Conservation (phyloP, 805 yeast genomes). For the Saccharomycopsis microspora region DNA sequence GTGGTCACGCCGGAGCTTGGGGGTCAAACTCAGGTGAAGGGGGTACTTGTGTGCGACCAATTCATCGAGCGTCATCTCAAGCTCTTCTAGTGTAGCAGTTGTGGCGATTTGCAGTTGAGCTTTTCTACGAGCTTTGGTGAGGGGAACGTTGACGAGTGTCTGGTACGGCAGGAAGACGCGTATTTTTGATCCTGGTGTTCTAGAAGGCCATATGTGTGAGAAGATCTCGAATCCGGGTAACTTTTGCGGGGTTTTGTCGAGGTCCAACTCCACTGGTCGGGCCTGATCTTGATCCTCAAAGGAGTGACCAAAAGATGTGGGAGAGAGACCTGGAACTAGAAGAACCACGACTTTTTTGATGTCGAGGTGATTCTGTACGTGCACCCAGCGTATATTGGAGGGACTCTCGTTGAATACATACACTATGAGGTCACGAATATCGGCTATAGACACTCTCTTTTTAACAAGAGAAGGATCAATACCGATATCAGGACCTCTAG, state of each 20-base stretch:
- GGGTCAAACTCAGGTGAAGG: constrained; percentile 28
- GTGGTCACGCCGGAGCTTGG: not conserved
- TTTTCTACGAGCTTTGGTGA: constrained; percentile 29
- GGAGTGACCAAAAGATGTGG: constrained; percentile 22
- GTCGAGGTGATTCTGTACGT: constrained; percentile 33
- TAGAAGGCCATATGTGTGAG: constrained; percentile 33
- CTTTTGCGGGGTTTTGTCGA: constrained; percentile 12
- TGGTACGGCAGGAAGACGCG: constrained; percentile 41
- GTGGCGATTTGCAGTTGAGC: constrained; percentile 15
- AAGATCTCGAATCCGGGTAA: constrained; percentile 22
- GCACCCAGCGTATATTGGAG: constrained; percentile 37
- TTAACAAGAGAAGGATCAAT: constrained; percentile 22
- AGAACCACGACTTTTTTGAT: constrained; percentile 47
- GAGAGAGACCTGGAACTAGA: constrained; percentile 53
- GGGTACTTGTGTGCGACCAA: constrained; percentile 47
- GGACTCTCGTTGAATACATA: constrained; percentile 29
- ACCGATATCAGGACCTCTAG: constrained; percentile 21
- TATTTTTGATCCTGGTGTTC: constrained; percentile 57
- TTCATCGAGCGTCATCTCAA: constrained; percentile 39
- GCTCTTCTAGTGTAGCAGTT: constrained; percentile 37
- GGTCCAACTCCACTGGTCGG: constrained; percentile 17
- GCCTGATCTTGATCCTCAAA: constrained; percentile 25
- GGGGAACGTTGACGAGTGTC: constrained; percentile 44
- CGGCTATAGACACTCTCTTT: constrained; percentile 25
- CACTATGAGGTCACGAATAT: constrained; percentile 36